Evolutionary conservation across 306 rosid genomes (phyloP).

Genomic region (Sicyos edulis): DNA sequence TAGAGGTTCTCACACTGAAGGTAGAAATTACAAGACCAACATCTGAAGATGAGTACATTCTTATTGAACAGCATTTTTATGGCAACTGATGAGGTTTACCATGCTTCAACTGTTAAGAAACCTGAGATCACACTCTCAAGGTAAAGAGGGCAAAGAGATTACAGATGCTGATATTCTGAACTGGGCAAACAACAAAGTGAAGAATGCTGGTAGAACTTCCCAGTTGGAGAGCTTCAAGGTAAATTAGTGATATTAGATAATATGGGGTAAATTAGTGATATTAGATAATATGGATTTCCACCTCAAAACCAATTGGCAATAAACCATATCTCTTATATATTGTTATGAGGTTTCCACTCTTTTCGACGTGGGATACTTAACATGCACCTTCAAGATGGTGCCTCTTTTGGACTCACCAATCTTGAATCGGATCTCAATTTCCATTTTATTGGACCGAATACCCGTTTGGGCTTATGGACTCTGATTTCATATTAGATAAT

Average conservation of each 20-base stretch:
- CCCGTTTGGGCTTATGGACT: no score
- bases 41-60: background rate
- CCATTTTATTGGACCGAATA: no score
- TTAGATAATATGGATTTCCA: no score
- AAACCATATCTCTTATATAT: no score
- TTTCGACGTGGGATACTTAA: no score
- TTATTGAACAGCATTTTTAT: slow-evolving; percentile 61
- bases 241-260: slow-evolving; percentile 20
- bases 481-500: no score
- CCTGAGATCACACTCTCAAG: slow-evolving; percentile 91
- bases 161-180: slow-evolving; percentile 77
- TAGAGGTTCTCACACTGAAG: background rate
- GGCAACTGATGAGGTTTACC: slow-evolving; percentile 96
- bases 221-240: slow-evolving; percentile 95
- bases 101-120: slow-evolving; percentile 94
- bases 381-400: no score
- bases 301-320: no score
- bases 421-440: no score
- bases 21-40: background rate
- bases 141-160: slow-evolving; percentile 71
- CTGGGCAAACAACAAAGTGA: slow-evolving; percentile 93
- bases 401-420: no score
- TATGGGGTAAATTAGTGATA: no score
- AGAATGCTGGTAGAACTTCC: slow-evolving; percentile 68
- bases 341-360: no score